These are phyloP conservation scores for Leishmania guyanensis DNA, from an alignment of 208 protist genomes.

Conservation along the genomic window DNA sequence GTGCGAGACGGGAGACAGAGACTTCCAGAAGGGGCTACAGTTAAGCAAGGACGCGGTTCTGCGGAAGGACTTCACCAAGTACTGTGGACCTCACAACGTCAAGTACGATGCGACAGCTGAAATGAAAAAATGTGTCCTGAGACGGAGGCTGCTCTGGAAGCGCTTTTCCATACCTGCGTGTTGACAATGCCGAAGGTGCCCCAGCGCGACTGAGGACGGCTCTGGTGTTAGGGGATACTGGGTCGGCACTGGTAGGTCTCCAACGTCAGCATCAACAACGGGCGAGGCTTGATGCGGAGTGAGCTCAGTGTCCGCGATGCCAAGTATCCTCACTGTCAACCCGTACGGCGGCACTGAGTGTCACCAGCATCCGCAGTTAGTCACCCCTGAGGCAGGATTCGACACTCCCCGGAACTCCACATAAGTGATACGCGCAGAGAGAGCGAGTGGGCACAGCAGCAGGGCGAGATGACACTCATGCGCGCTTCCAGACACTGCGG, in stretches of 20 bases:
- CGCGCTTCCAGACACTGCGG: constrained; percentile 6
- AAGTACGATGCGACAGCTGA: constrained; percentile 47
- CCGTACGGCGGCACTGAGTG: neutral
- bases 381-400: neutral
- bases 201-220: neutral
- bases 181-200: neutral
- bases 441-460: constrained; percentile 51
- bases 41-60: constrained; percentile 28
- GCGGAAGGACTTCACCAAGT: constrained; percentile 44
- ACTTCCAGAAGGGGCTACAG: constrained; percentile 71
- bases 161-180: constrained; percentile 39
- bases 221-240: neutral
- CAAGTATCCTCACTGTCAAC: neutral
- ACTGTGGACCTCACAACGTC: constrained; percentile 45
- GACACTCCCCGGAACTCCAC: constrained; percentile 2
- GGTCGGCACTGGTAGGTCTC: constrained; percentile 3
- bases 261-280: neutral
- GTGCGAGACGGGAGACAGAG: constrained; percentile 60
- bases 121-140: constrained; percentile 69
- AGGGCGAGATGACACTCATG: constrained; percentile 22
- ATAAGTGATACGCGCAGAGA: constrained; percentile 52
- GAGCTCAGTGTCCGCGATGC: neutral
- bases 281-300: neutral
- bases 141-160: constrained; percentile 52
- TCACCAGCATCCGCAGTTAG: neutral